phyloP scores from a whole-genome alignment of 164 flowering plant genomes.

The Umbellularia californica region DNA sequence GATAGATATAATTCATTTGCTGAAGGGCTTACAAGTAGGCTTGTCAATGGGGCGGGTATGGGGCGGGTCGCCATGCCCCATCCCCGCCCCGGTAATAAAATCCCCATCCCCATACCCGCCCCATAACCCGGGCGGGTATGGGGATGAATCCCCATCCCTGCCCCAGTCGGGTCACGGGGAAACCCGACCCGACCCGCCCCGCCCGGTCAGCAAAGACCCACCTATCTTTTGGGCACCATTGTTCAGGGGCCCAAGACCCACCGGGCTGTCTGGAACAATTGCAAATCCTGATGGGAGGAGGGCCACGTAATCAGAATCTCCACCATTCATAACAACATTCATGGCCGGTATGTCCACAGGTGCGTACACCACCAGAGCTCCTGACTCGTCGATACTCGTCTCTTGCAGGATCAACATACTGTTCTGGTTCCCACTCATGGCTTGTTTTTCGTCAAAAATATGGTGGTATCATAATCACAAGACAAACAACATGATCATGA shows the following conservation, averaged over 20 bases:
- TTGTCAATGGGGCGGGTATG: too few relatives aligned
- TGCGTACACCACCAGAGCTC: slow-evolving; percentile 94
- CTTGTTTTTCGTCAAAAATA: slow-evolving; percentile 34
- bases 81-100: too few relatives aligned
- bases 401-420: slow-evolving; percentile 94
- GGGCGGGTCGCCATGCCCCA: too few relatives aligned
- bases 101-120: too few relatives aligned
- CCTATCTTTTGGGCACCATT: slow-evolving; percentile 26
- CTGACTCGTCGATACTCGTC: slow-evolving; percentile 83
- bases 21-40: too few relatives aligned
- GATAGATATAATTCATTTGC: too few relatives aligned
- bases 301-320: slow-evolving; percentile 92
- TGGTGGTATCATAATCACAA: too few relatives aligned
- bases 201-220: slow-evolving; percentile 86
- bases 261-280: slow-evolving; percentile 76
- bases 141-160: too few relatives aligned
- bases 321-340: slow-evolving; percentile 97
- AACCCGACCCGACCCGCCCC: too few relatives aligned
- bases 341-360: slow-evolving; percentile 97
- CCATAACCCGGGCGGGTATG: too few relatives aligned
- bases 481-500: background rate
- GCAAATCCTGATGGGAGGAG: slow-evolving; percentile 90
- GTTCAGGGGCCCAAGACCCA: slow-evolving; percentile 21
- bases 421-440: slow-evolving; percentile 78
- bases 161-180: too few relatives aligned